A percentile compares a stretch with the other conserved stretches of the same genome.
Conservation (phyloP, 2,329 filamentous ascomycete species). For the Hortaea werneckii region DNA sequence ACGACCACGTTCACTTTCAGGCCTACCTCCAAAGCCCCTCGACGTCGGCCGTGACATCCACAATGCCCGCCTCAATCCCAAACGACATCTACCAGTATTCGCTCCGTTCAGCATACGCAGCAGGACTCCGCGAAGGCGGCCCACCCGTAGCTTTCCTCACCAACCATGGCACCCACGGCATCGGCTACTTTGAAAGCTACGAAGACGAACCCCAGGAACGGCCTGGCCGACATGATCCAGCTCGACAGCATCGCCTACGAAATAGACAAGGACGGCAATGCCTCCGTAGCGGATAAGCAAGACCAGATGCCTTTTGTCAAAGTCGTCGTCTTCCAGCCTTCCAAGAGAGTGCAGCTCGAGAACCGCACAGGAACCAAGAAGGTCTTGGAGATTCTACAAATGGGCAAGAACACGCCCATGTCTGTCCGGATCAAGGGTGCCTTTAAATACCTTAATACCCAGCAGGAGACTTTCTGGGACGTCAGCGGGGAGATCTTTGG, state of each 20-base stretch:
- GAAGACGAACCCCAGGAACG: constrained; percentile 9
- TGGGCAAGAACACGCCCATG: constrained; percentile 30
- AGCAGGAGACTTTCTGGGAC: constrained; percentile 20
- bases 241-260: constrained; percentile 26
- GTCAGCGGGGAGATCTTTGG: constrained; percentile 32
- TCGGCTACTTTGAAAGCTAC: constrained; percentile 29
- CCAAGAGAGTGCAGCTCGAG: constrained; percentile 21
- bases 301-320: constrained; percentile 31
- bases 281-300: constrained; percentile 22
- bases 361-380: constrained; percentile 14
- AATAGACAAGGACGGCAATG: constrained; percentile 24
- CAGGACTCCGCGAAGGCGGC: constrained; percentile 27
- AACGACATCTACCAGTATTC: constrained; percentile 39
- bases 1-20: too few relatives aligned
- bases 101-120: constrained; percentile 27
- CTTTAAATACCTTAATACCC: constrained; percentile 27
- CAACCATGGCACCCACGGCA: constrained; percentile 33
- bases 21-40: too few relatives aligned
- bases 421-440: constrained; percentile 28
- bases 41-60: too few relatives aligned
- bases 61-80: constrained; percentile 23
- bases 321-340: constrained; percentile 31
- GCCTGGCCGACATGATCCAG: constrained; percentile 24
- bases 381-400: constrained; percentile 19
- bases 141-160: constrained; percentile 27